Base-by-base conservation (phyloP, 2,329 filamentous ascomycete species). In the Kalmusia sp. region DNA sequence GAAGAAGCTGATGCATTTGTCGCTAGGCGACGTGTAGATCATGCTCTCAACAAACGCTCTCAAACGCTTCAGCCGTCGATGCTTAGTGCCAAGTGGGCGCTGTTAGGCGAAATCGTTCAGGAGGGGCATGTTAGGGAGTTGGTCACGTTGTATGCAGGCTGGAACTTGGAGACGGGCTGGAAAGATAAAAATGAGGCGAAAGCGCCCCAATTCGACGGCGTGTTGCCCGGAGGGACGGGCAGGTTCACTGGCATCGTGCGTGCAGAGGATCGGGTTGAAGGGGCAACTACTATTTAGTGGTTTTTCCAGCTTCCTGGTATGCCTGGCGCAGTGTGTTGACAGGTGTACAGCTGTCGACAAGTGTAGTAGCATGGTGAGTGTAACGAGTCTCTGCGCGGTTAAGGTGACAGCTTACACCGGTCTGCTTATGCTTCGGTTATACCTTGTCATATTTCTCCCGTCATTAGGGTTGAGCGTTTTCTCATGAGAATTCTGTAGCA, bases 201-300 rank as follows among this genome's bases (percentile, higher is more conserved):
- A 34, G 77, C 74, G 21, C 68, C 69, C 1, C 70, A 75, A 55
- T 79, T 75, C 53, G 77, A 80, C 62, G 77, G 76, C 0, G 58
- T 62, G 12, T 47, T 71, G 24, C 59, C 67, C 7, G 77, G 78
- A 28, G 78, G 77, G 3, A 76, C 71, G 5, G 77, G 77, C 2
- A 62, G 77, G 24, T 75, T 80, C 46, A 71, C 69, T 1, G 74
- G 73, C 21, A 50, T 49, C 15, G 58, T 72, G 51, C 54, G 55
- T 15, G 50, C 52, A 15, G 57, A 55, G 6, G 67, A 71, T 44
- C 61, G 55, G 30, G 48, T 69, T 37, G 22, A 55, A 8, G 54
- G 43, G 33, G 49, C 37, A 37, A 57, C 57, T 60, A 40, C 52
- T 40, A 59, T 51, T 62, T 59, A 63, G 56, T 61, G 39, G 52